Evolutionary conservation across 2,329 filamentous ascomycete species (phyloP).

Genomic region (Botryotinia calthae): DNA sequence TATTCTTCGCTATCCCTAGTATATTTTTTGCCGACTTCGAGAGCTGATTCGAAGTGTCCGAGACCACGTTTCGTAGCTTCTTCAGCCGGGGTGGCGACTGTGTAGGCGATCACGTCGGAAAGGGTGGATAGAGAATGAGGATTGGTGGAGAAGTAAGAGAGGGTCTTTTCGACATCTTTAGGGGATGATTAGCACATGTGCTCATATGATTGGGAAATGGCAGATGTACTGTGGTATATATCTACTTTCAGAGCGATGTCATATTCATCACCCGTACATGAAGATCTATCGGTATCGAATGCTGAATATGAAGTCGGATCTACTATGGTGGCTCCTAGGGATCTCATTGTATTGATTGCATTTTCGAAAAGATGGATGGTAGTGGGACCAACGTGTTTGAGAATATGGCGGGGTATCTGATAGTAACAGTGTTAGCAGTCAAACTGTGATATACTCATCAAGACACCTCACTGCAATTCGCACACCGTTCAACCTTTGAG

Average conservation of each 20-base stretch:
- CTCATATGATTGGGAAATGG: background rate
- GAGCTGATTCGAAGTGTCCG: background rate
- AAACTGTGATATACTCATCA: background rate
- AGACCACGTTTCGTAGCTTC: background rate
- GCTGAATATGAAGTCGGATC: conserved; percentile 60
- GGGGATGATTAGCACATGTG: background rate
- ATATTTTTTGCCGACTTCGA: background rate
- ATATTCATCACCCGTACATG: conserved; percentile 5
- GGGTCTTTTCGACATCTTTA: background rate
- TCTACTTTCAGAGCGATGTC: background rate
- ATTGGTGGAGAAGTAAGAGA: conserved; percentile 14
- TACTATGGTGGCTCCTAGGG: conserved; percentile 51
- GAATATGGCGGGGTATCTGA: conserved; percentile 6
- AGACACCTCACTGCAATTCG: conserved; percentile 10
- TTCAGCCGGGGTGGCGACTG: background rate
- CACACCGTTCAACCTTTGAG: background rate
- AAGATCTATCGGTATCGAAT: conserved; percentile 45
- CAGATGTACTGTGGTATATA: conserved; percentile 9
- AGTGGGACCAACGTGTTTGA: background rate
- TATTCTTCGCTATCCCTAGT: background rate
- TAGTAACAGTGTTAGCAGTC: background rate
- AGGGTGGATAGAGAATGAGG: conserved; percentile 1
- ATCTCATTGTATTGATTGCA: conserved; percentile 5
- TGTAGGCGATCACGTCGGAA: conserved; percentile 10
- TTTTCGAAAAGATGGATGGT: background rate